Evolutionary conservation across 2,329 filamentous ascomycete genomes (phyloP), one percentile per base, ranked within the genome.

Genomic region (Simplicillium aogashimaense): DNA sequence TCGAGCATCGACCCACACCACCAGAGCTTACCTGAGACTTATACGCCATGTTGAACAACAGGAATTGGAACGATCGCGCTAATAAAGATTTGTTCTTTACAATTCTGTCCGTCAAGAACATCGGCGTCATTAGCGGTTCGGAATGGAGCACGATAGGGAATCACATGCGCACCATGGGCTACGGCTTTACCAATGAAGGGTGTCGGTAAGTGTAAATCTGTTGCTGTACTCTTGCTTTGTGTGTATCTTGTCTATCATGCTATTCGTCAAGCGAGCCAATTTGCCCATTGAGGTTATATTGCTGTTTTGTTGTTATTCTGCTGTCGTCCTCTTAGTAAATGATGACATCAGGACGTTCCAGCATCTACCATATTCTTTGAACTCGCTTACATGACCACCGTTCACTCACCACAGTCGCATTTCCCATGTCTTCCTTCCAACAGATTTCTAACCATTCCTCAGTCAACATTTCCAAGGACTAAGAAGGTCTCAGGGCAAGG

Each of bases 31-130:
- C 20, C 20, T 6, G 20, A 5, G 20, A 25, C 20, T 25, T 25
- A 25, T 25, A 25, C 20, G 20, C 20, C 20, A 25, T 25, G 20
- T 25, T 25, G 20, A 76, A 74, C 59, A 74, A 65, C 57, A 78
- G 76, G 60, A 75, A 74, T 53, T 78, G 73, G 74, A 74, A 70
- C 51, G 74, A 78, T 50, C 66, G 72, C 43, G 75, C 75, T 45
- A 74, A 79, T 50, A 76, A 75, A 53, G 75, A 79, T 53, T 62
- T 79, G 36, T 78, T 78, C 62, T 78, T 78, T 51, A 76, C 74
- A 39, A 78, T 79, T 43, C 58, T 78, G 31, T 74, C 70, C 3
- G 70, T 77, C 37, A 79, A 79, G 59, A 75, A 77, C 54, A 76
- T 79, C 50, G 75, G 74, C 46, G 66, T 78, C 53, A 78, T 79